A percentile compares a stretch with the other conserved stretches of the same genome.
Conservation (phyloP, 805 yeast species). For the Starmerella etchellsii region DNA sequence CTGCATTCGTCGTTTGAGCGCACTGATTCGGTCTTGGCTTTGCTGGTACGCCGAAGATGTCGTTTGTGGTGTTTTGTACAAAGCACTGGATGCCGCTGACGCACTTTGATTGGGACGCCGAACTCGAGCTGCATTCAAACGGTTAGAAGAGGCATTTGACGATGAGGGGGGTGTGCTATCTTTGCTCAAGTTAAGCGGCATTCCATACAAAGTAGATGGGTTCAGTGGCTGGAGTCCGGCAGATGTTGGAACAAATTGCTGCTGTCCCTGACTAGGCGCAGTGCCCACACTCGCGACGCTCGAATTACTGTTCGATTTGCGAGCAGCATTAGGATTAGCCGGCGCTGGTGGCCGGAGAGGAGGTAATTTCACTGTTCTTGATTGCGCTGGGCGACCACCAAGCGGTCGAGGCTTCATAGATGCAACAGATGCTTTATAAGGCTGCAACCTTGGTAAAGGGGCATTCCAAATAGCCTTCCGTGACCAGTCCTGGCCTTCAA, state of each 20-base stretch:
- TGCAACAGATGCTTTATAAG: slow-evolving; percentile 25
- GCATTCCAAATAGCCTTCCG: slow-evolving; percentile 55
- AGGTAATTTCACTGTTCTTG: too few species aligned
- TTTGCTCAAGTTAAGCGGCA: slow-evolving; percentile 9
- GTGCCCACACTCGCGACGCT: too few species aligned
- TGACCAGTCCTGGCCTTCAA: slow-evolving; percentile 57
- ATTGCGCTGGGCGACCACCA: background rate
- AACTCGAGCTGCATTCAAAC: too few species aligned
- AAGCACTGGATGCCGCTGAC: slow-evolving; percentile 15
- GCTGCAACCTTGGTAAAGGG: slow-evolving; percentile 54
- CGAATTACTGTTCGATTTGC: background rate
- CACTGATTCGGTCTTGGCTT: slow-evolving; percentile 20
- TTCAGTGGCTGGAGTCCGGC: slow-evolving; percentile 18
- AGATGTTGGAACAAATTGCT: slow-evolving; percentile 15
- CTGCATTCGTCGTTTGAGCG: slow-evolving; percentile 18
- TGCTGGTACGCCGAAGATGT: slow-evolving; percentile 17
- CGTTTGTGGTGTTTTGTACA: slow-evolving; percentile 8
- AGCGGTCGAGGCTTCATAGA: slow-evolving; percentile 19
- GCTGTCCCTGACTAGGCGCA: background rate
- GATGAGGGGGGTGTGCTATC: background rate
- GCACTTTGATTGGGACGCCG: background rate
- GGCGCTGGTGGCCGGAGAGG: too few species aligned
- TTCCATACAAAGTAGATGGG: slow-evolving; percentile 19
- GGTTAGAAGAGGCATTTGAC: background rate
- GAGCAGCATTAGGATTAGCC: too few species aligned